Evolutionary conservation across 2,329 filamentous ascomycete species (phyloP).

Genomic region (Trichoderma polysporum): DNA sequence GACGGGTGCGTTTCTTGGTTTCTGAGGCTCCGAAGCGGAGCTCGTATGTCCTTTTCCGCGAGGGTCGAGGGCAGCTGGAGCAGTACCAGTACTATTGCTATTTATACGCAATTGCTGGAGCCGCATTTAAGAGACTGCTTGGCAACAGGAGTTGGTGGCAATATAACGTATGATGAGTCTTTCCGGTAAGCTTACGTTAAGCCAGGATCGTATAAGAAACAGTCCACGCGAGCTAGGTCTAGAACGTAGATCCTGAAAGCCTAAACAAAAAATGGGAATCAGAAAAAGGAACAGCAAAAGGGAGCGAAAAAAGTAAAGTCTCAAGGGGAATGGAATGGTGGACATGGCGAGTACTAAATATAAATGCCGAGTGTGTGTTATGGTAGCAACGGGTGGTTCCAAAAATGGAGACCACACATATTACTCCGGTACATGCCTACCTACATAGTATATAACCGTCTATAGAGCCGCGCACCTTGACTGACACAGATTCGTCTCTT

Average conservation of each 20-base stretch:
- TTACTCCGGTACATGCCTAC: not conserved
- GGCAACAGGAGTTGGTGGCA: not conserved
- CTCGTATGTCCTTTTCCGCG: not conserved
- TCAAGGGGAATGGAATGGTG: not conserved
- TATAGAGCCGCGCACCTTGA: not conserved
- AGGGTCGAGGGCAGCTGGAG: not conserved
- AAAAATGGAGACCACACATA: not conserved
- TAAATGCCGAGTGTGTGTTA: slow-evolving; percentile 16
- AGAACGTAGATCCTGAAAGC: not conserved
- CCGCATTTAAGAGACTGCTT: not conserved
- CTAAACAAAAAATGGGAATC: not conserved
- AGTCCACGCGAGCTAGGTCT: not conserved
- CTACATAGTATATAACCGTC: not conserved
- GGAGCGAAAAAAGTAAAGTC: not conserved
- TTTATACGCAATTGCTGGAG: not conserved
- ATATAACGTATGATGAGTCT: not conserved
- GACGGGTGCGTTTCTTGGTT: not conserved
- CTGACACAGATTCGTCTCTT: not conserved
- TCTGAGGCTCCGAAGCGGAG: not conserved
- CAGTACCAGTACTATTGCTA: not conserved
- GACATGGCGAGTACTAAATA: slow-evolving; percentile 12
- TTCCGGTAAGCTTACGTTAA: not conserved
- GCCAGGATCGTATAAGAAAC: not conserved
- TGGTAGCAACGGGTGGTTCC: slow-evolving; percentile 17
- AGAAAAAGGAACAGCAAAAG: not conserved